These are phyloP conservation scores for sweet orange (Citrus sinensis) DNA, from an alignment of 345 rosid genomes.

Conservation along the genomic window DNA sequence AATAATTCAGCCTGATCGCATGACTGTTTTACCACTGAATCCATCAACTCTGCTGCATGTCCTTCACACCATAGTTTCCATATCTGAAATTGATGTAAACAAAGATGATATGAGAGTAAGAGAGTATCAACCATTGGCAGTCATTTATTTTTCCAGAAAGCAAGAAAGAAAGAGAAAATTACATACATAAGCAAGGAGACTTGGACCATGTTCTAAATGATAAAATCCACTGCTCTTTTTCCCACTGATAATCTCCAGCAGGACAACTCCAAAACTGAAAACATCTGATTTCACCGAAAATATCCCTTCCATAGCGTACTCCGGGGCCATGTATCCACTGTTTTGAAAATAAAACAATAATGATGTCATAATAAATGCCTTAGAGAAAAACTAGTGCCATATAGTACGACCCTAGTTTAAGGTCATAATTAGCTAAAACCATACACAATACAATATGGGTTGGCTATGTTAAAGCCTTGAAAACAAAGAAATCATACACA, in stretches of 20 bases:
- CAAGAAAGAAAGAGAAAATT: not conserved
- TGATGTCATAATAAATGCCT: too few relatives aligned
- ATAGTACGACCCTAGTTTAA: too few relatives aligned
- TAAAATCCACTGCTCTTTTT: not conserved
- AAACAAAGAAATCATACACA: not conserved
- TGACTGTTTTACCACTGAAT: not conserved
- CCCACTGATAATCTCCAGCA: not conserved
- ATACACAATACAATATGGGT: too few relatives aligned
- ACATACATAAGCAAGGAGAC: not conserved
- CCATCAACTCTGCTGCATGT: not conserved
- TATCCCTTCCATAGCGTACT: not conserved
- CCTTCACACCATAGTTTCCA: conserved; percentile 12
- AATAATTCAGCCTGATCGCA: not conserved
- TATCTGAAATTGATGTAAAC: not conserved
- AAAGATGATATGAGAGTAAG: not conserved
- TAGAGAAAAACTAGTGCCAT: too few relatives aligned
- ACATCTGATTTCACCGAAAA: not conserved
- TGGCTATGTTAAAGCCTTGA: not conserved
- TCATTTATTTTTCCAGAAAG: not conserved
- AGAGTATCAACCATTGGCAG: not conserved
- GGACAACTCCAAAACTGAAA: not conserved
- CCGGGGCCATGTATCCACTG: conserved; percentile 1
- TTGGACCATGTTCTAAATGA: not conserved
- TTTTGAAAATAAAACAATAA: not conserved
- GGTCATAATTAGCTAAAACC: too few relatives aligned